Conservation (phyloP, 2,329 filamentous ascomycete genomes). For the Fusarium floridanum region DNA sequence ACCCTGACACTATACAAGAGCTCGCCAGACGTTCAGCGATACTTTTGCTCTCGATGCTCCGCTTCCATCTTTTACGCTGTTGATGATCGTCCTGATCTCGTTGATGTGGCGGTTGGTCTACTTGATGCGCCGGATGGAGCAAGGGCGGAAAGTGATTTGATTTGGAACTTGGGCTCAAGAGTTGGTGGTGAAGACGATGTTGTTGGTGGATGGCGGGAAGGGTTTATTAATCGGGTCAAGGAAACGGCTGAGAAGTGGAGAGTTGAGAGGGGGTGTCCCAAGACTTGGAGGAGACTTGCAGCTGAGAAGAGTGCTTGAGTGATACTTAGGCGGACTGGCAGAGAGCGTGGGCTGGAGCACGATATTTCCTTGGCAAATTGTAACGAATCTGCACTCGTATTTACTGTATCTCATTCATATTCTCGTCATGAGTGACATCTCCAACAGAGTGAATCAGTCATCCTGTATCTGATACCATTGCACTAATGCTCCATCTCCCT, state of each 20-base stretch:
- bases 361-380: neutral
- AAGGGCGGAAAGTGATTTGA: constrained; percentile 58
- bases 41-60: constrained; percentile 63
- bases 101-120: constrained; percentile 61
- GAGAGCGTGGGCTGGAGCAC: too few relatives aligned
- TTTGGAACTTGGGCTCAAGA: constrained; percentile 55
- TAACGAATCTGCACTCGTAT: neutral
- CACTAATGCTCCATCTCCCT: constrained; percentile 11
- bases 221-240: constrained; percentile 20
- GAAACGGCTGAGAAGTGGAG: constrained; percentile 40
- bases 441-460: neutral
- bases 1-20: constrained; percentile 59
- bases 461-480: neutral
- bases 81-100: constrained; percentile 53
- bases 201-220: constrained; percentile 34
- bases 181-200: constrained; percentile 21
- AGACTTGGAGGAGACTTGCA: constrained; percentile 26
- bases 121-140: constrained; percentile 59
- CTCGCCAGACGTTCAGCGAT: constrained; percentile 59
- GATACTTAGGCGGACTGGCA: neutral
- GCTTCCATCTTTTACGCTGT: constrained; percentile 61
- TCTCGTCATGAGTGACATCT: neutral
- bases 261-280: constrained; percentile 16
- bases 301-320: neutral
- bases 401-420: neutral